phyloP scores from a whole-genome alignment of 371 early-diverging fungal genomes.

The Apophysomyces elegans region DNA sequence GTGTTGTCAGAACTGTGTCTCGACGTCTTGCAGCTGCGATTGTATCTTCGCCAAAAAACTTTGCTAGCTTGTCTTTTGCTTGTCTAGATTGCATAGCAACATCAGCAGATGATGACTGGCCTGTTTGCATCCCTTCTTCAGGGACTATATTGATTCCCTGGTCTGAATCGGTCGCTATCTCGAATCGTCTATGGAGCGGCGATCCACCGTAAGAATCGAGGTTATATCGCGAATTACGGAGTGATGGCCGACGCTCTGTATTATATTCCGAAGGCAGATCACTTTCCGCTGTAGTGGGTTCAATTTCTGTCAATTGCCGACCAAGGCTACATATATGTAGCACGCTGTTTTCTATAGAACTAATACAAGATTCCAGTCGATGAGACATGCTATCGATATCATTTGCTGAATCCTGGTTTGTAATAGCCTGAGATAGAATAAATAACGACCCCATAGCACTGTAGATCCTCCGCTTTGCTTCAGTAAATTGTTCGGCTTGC shows the following conservation, averaged over 20 bases:
- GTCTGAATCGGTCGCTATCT: background rate
- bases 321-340: constrained; percentile 24
- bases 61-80: constrained; percentile 54
- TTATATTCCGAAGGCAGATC: background rate
- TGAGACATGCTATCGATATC: constrained; percentile 24
- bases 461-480: constrained; percentile 66
- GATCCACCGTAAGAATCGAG: background rate
- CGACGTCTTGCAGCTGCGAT: constrained; percentile 37
- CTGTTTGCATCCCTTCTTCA: background rate
- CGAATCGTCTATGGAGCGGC: background rate
- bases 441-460: constrained; percentile 73
- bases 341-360: constrained; percentile 22
- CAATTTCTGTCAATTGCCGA: constrained; percentile 20
- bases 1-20: constrained; percentile 31
- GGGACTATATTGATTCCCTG: background rate
- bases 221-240: background rate
- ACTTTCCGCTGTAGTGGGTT: background rate
- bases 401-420: constrained; percentile 37
- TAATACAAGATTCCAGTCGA: constrained; percentile 24
- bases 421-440: constrained; percentile 67
- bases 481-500: constrained; percentile 46
- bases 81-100: constrained; percentile 13
- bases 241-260: constrained; percentile 1
- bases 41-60: constrained; percentile 74
- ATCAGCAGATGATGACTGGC: background rate